phyloP scores from a whole-genome alignment of 2,329 filamentous ascomycete species.

The Penicillium polonicum region DNA sequence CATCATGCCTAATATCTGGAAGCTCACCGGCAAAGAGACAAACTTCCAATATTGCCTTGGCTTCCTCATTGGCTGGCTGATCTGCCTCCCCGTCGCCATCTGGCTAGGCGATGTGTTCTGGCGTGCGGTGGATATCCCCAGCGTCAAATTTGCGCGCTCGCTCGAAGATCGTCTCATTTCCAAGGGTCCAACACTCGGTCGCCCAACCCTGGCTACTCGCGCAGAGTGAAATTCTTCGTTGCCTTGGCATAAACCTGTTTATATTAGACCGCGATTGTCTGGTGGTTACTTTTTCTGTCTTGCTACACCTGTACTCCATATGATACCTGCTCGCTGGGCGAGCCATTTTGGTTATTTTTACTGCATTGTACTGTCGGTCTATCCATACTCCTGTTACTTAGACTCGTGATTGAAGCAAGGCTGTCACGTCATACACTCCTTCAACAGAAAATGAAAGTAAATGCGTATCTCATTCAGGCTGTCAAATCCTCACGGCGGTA shows the following conservation, averaged over 20 bases:
- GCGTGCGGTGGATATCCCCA: constrained; percentile 54
- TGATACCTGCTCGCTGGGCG: constrained; percentile 13
- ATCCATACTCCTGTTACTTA: not conserved
- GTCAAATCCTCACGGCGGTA: not conserved
- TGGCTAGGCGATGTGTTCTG: constrained; percentile 62
- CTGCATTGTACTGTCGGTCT: not conserved
- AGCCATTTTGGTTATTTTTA: constrained; percentile 3
- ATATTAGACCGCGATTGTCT: not conserved
- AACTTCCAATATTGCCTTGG: constrained; percentile 41
- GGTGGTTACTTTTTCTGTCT: not conserved
- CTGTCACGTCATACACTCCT: not conserved
- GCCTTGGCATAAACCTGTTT: not conserved
- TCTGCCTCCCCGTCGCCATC: constrained; percentile 45
- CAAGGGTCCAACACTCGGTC: constrained; percentile 15
- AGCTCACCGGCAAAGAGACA: constrained; percentile 40
- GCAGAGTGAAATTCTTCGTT: constrained; percentile 7
- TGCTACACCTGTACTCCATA: not conserved
- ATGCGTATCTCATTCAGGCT: not conserved
- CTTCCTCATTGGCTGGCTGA: constrained; percentile 41
- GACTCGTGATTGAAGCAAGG: not conserved
- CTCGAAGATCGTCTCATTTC: constrained; percentile 42
- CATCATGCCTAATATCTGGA: constrained; percentile 45
- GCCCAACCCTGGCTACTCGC: constrained; percentile 6
- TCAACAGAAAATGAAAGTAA: not conserved
- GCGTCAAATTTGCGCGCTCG: constrained; percentile 52